Evolutionary conservation across 768 basidiomycete species (phyloP), one percentile per base, ranked within the genome.

Genomic region (Suillus spraguei): DNA sequence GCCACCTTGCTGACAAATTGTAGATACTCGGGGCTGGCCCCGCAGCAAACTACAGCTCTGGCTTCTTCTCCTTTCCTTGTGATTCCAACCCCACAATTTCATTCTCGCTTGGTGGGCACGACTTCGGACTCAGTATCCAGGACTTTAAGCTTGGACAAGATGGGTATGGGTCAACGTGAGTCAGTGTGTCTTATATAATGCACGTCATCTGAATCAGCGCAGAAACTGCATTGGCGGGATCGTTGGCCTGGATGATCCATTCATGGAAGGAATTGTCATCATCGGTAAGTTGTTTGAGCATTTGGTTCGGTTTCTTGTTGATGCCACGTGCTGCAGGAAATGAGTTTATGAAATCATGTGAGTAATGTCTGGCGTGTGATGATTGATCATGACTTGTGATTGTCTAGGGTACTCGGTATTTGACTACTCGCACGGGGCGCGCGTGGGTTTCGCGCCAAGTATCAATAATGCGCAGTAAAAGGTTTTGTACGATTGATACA

Each of bases 291-390:
- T 32, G 5, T 32, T 56, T 56, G 4, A 6, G 13, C 28, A 9
- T 61, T 53, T 5, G 64, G 65, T 5, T 16, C 38, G 36, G 41
- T 64, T 20, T 11, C n/a, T 39, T 69, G 61, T 70, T 52, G 74
- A 66, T 68, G 42, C 67, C 36, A 13, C 28, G 10, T 50, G 24
- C 10, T 47, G 24, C 65, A 83, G 83, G 86, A 1, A 87, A 83
- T 70, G 83, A 80, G 66, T 89, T 90, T 68, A 71, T 89, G 54
- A 90, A 89, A 75, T 87, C 85, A 13, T 90, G 89, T 86, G 64
- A 71, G 85, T 76, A 33, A n/a, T 49, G 33, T 38, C 56, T 47
- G n/a, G 39, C 22, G 2, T 56, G 58, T 63, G 67, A 61, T 64
- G 8, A 52, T 38, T 16, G 28, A 17, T 59, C 49, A 22, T 52